Evolutionary conservation across 768 basidiomycete genomes (phyloP).

Genomic region (Phaeotremella fagi): DNA sequence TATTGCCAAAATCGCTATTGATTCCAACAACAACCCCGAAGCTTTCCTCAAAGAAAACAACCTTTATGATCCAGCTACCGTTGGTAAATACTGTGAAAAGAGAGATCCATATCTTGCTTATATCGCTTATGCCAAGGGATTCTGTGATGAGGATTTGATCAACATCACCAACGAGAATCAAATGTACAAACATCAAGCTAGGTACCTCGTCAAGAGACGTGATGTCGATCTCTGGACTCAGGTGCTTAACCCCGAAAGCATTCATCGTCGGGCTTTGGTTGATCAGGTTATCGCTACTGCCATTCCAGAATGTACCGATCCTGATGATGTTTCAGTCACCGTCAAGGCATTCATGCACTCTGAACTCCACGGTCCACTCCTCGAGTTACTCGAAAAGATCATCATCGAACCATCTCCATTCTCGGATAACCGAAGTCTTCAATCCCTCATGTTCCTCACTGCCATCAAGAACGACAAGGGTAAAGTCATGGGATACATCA

Average conservation of each 20-base stretch:
- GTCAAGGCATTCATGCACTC: conserved; percentile 98
- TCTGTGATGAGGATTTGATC: conserved; percentile 97
- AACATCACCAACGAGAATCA: conserved; percentile 96
- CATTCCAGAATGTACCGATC: conserved; percentile 92
- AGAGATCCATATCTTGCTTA: conserved; percentile 97
- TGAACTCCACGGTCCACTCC: conserved; percentile 92
- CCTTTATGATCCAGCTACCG: conserved; percentile 90
- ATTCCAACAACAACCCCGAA: conserved; percentile 98
- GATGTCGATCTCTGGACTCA: conserved; percentile 94
- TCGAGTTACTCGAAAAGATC: conserved; percentile 97
- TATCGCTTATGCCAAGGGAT: conserved; percentile 98
- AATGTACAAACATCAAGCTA: conserved; percentile 99
- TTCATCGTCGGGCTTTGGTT: conserved; percentile 86
- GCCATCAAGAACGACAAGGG: conserved; percentile 97
- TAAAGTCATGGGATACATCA: conserved; percentile 96
- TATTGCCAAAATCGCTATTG: conserved; percentile 96
- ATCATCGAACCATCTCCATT: conserved; percentile 95
- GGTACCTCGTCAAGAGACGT: conserved; percentile 94
- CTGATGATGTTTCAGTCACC: conserved; percentile 95
- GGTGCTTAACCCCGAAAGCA: conserved; percentile 81
- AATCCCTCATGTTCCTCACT: conserved; percentile 89
- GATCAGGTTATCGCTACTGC: conserved; percentile 94
- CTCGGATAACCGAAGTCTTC: conserved; percentile 93
- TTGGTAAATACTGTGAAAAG: conserved; percentile 98
- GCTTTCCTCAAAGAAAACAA: conserved; percentile 98